Base-by-base conservation (phyloP, 257 asterid genomes). In the Nicotiana undulata region DNA sequence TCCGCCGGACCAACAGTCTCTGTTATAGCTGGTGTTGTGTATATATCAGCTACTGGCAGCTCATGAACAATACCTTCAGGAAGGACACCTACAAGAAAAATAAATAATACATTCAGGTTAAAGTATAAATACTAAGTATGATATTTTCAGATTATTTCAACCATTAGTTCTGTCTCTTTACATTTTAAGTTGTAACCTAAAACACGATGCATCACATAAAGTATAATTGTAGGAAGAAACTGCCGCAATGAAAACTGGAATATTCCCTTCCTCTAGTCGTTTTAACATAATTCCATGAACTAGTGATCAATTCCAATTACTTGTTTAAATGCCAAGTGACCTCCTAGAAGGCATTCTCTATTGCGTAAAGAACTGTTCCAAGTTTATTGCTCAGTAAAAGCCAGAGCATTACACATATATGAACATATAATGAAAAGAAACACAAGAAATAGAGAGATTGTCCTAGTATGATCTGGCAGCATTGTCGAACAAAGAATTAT, bases 51-150 rank as follows among this genome's bases (percentile, higher is more conserved):
- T 70, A 82, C 85, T 10, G 99, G 99, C 46, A 96, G 95, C 88
- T 96, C 99, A 28, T 87, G 97, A 75, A 88, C 86, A 55, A 96
- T 92, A 46, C 99, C 99, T 29, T 89, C 97, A 0, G 99, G 97
- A 81, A 96, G 87, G 76, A 80, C 72, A 86, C 90, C 99, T 93
- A 80, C 79, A 76, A 81, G 6, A 81, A 65, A 83, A 60, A 52
- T 22, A 74, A 74, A 70, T 31, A 44, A 20, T 5, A 44, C 34
- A 22, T 40, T 70, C 58, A 70, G n/a, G 20, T 70, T 40, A 20
- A 24, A 11, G 22, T 20, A 13, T 7, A 72, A 18, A 13, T 72
- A 22, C 16, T 0, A 13, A 49, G 16, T 8, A 26, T 49, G 40
- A 15, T 46, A 74, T 16, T 24, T 74, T 74, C 24, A 74, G 34